These are phyloP conservation scores for Populus pruinosa DNA, from an alignment of 345 rosid species.

Conservation along the genomic window DNA sequence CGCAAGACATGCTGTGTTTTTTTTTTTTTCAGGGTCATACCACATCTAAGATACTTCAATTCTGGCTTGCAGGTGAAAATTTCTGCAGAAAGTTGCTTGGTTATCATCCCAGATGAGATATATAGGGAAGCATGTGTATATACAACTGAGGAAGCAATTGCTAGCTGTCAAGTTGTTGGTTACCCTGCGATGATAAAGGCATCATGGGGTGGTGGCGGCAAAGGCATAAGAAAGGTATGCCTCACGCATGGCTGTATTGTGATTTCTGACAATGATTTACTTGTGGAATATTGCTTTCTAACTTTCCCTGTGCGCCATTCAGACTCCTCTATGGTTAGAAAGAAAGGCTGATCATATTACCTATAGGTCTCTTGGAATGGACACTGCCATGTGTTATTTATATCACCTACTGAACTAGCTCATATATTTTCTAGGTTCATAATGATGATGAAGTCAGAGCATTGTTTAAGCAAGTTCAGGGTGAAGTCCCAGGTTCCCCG, in stretches of 20 bases:
- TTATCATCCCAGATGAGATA: conserved; percentile 77
- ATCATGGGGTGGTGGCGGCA: conserved; percentile 99
- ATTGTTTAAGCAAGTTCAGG: conserved; percentile 98
- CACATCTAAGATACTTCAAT: conserved; percentile 18
- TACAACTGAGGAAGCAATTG: conserved; percentile 97
- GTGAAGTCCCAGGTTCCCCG: conserved; percentile 99
- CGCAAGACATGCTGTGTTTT: background rate
- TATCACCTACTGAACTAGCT: background rate
- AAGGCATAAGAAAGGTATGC: conserved; percentile 98
- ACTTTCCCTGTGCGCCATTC: background rate
- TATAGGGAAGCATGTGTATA: conserved; percentile 92
- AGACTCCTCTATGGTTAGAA: background rate
- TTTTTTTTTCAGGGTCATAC: conserved; percentile 6
- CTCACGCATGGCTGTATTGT: conserved; percentile 8
- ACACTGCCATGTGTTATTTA: conserved; percentile 4
- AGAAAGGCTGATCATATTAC: conserved; percentile 4
- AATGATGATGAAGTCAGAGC: conserved; percentile 97
- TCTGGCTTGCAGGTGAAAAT: conserved; percentile 67
- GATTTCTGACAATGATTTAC: conserved; percentile 2
- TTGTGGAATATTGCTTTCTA: background rate
- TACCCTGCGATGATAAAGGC: conserved; percentile 99
- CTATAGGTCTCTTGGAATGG: conserved; percentile 1
- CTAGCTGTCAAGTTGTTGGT: conserved; percentile 96
- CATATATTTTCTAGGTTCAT: conserved; percentile 60
- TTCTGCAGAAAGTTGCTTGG: conserved; percentile 67